Base-by-base conservation (phyloP, 208 protist genomes). In the Crithidia sp. region DNA sequence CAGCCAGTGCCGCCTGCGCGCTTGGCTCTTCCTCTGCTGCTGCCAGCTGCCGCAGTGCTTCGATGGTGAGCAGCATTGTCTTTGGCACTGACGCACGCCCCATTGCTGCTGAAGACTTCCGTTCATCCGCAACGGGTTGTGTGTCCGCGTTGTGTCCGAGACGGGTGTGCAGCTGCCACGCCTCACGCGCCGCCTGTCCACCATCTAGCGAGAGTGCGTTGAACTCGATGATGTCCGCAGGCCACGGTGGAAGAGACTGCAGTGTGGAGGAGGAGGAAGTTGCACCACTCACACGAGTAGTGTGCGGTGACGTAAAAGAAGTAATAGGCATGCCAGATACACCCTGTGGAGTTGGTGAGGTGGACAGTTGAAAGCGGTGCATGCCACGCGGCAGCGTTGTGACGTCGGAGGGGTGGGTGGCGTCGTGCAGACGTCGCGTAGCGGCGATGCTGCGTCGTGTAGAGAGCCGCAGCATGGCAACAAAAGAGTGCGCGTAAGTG, bases 161-260 rank as follows among this genome's bases (percentile, higher is more conserved):
- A 14, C 62, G 5, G 19, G 37, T 43, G 49, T 17, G 54, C 4
- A 6, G 36, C 50, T 74, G 69, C 44, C 63, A 75, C 0, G 74
- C 77, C 2, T 63, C 60, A 13, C 89, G 89, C 14, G 59, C 49
- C 62, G 78, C 77, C 39, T 95, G 90, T 0, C 90, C 90, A 37
- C 90, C 90, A 44, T 76, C 56, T 10, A 69, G 64, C 45, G 58
- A 57, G 4, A 57, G 45, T 17, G 87, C 81, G 76, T 91, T 95
- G 75, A 88, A 95, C 74, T 95, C 90, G 37, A 91, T 74, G 41
- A 52, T 71, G 53, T 95, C 87, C 0, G 88, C 71, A 0, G 90
- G 90, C 87, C 87, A 95, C 12, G 87, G 83, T 9, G 90, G 85
- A 2, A 95, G 54, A 1, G 28, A 28, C 28, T 28, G 28, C 1